Base-by-base conservation (phyloP, 192 early-diverging fungal species). In the Podila clonocystis region DNA sequence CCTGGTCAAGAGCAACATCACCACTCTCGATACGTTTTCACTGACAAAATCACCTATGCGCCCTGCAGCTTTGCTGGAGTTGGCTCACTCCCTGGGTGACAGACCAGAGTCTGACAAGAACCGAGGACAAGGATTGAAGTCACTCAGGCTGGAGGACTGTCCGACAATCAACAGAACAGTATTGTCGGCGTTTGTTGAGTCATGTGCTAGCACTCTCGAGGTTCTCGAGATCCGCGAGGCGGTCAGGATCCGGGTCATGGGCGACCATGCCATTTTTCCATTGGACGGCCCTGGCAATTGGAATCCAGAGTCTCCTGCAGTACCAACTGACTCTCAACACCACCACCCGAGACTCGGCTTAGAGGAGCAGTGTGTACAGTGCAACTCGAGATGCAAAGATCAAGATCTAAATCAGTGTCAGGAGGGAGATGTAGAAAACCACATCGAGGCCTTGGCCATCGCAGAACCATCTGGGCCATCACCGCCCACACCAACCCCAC, bases 171-270 rank as follows among this genome's bases (percentile, higher is more conserved):
- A 66, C n/a, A 68, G 15, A 9, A 59, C 65, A 20, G 66, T 72
- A 0, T 30, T 80, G 7, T 34, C 36, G 4, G 61, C 65, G 19
- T 62, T 72, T 58, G 76, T 62, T 5, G 70, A 48, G 3, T 48
- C 62, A 0, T 80, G 76, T 65, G 70, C 70, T 49, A 13, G 34
- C 3, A 55, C 55, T 17, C 62, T 80, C 13, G 45, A 38, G 31
- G 58, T 52, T 8, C 38, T 80, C 12, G 70, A 80, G 30, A 65
- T 80, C 20, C 70, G 71, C 1, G 65, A 80, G 11, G 33, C n/a
- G 8, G 38, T 36, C 20, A 34, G 28, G 31, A 48, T 68, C 19
- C 60, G 55, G 15, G 52, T 19, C 30, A 7, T 50, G 17, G 77
- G 61, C 3, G 68, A 65, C 49, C 67, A 61, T 26, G 31, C 61